phyloP scores from a whole-genome alignment of 345 rosid genomes.

The Garcia nutans region DNA sequence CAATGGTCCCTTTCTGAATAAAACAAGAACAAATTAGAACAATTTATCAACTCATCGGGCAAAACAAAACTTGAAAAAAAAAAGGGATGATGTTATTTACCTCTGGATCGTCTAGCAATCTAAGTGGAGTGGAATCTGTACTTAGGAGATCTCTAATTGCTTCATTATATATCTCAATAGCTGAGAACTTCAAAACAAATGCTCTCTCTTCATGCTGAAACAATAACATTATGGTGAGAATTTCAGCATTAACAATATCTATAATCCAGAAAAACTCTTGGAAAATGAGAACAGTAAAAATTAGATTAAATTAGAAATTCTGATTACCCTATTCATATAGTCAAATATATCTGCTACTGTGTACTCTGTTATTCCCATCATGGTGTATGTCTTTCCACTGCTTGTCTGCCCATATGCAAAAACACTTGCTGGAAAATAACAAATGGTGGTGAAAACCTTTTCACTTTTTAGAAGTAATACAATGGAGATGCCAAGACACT shows the following conservation, averaged over 20 bases:
- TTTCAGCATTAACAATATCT: slow-evolving; percentile 3
- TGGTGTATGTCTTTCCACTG: slow-evolving; percentile 99
- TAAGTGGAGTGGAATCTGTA: slow-evolving; percentile 64
- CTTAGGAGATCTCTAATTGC: slow-evolving; percentile 84
- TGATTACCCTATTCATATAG: slow-evolving; percentile 62
- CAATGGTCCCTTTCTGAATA: slow-evolving; percentile 75
- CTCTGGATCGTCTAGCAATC: slow-evolving; percentile 95
- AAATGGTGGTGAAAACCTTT: slow-evolving; percentile 4
- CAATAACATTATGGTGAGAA: slow-evolving; percentile 12
- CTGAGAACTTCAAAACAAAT: slow-evolving; percentile 86
- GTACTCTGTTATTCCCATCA: slow-evolving; percentile 88
- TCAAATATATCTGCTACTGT: slow-evolving; percentile 89
- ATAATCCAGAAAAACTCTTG: slow-evolving; percentile 1
- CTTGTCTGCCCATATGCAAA: slow-evolving; percentile 99
- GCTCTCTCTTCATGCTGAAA: slow-evolving; percentile 92
- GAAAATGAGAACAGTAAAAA: slow-evolving; percentile 15
- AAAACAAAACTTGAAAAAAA: neutral
- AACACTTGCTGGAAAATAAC: slow-evolving; percentile 64
- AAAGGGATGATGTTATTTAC: slow-evolving; percentile 34
- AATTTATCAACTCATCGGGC: slow-evolving; percentile 7
- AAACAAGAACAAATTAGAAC: slow-evolving; percentile 23
- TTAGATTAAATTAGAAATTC: slow-evolving; percentile 18
- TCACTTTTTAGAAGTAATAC: neutral
- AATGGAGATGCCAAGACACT: neutral
- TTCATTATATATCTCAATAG: slow-evolving; percentile 97